Percentiles rank a stretch among this genome's conserved stretches.
phyloP scores from a whole-genome alignment of 164 flowering plant genomes.

The Kingdonia uniflora region DNA sequence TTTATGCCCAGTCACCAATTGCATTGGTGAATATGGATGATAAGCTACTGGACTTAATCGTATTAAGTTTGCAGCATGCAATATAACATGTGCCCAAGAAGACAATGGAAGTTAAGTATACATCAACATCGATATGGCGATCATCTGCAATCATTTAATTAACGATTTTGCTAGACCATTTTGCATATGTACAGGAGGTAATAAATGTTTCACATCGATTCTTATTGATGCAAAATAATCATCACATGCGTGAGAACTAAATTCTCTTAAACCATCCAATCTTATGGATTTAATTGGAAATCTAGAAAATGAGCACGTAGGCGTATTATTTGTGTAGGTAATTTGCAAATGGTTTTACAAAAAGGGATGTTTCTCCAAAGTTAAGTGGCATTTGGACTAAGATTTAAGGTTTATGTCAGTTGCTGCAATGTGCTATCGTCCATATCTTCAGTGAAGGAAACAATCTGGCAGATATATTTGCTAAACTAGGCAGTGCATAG shows the following conservation, averaged over 20 bases:
- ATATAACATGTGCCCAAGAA: not conserved
- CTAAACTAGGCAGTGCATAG: no score
- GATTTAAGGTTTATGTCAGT: no score
- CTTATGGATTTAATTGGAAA: not conserved
- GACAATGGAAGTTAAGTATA: not conserved
- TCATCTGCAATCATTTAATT: not conserved
- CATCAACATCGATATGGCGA: not conserved
- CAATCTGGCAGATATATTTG: no score
- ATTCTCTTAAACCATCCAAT: no score
- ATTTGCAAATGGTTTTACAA: no score
- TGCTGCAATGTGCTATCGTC: no score
- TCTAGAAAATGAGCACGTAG: not conserved
- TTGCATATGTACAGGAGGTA: conserved; percentile 3
- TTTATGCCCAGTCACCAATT: no score
- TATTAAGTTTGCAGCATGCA: no score
- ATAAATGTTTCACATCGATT: conserved; percentile 1
- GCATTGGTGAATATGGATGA: not conserved
- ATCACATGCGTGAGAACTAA: not conserved
- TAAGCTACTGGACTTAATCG: not conserved
- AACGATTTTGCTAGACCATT: not conserved
- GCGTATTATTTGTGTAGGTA: not conserved
- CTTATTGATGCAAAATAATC: not conserved
- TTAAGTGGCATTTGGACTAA: no score
- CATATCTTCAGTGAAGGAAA: no score
- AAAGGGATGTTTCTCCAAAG: no score